Conservation (phyloP, 805 yeast species). For the Zygotorulaspora florentina region DNA sequence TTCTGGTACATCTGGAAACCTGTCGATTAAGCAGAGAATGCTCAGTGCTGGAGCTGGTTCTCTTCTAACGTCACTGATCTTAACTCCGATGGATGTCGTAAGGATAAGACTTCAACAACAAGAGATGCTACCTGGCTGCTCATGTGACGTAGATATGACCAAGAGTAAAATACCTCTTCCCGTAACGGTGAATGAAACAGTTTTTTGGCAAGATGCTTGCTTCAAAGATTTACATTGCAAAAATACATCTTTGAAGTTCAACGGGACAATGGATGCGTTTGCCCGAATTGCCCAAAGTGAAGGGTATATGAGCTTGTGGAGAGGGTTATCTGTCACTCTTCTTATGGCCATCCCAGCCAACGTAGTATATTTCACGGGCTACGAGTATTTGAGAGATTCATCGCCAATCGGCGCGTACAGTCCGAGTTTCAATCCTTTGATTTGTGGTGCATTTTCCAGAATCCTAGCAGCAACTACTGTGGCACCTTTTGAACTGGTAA, state of each 20-base stretch:
- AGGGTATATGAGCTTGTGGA: conserved; percentile 76
- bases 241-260: conserved; percentile 36
- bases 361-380: conserved; percentile 90
- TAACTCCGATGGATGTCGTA: conserved; percentile 79
- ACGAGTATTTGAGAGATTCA: conserved; percentile 77
- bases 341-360: conserved; percentile 91
- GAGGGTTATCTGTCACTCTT: conserved; percentile 80
- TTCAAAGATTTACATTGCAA: conserved; percentile 33
- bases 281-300: conserved; percentile 61
- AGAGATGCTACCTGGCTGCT: conserved; percentile 50
- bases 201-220: conserved; percentile 35
- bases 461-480: conserved; percentile 76
- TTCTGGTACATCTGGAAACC: conserved; percentile 5
- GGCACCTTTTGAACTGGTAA: conserved; percentile 82
- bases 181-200: conserved; percentile 17
- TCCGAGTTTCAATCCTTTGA: conserved; percentile 58
- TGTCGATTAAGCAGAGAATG: conserved; percentile 55
- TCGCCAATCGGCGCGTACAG: conserved; percentile 46
- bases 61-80: conserved; percentile 61
- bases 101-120: conserved; percentile 76
- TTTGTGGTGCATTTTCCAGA: conserved; percentile 85
- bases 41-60: conserved; percentile 77
- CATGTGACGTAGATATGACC: conserved; percentile 34
- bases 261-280: conserved; percentile 75
- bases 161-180: conserved; percentile 33